Evolutionary conservation across 1,284 basidiomycete genomes (phyloP), one percentile per base, ranked within the genome.

Genomic region (Hymenochaete sp.): DNA sequence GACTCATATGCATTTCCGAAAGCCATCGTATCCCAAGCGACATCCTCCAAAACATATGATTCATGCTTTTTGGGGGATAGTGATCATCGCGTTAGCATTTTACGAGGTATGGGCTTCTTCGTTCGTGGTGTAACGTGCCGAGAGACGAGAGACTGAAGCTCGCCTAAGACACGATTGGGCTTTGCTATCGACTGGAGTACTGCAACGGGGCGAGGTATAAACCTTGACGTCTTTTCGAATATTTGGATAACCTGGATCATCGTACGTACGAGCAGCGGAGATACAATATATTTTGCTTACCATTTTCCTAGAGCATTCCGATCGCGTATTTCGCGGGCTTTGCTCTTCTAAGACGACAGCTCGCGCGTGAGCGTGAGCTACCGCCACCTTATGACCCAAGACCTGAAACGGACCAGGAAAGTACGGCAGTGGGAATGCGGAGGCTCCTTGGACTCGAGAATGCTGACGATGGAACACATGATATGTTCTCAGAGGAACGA

Each of bases 21-120:
- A 59, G 31, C 45, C 59, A n/a, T 63, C 58, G 16, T 55, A 62
- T 35, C 59, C 57, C 29, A 58, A 56, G 14, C 50, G 57, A 22
- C 71, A 75, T 52, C 74, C 73, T 5, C 68, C 70, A 1, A 59
- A 66, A 4, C 76, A 77, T 53, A 61, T 76, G 42, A 42, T 69
- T 2, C 76, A 79, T 53, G 68, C 70, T 22, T 52, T 59, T 6
- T 53, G 73, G 1, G 76, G 76, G 0, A 53, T 76, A n/a, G 50
- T 56, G 2, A 62, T 71, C 42, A 62, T 77, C 44, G 57, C 52
- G 1, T 55, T 71, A 9, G 65, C 73, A 0, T 71, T 76, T 54
- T 65, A 66, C 52, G 71, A 75, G 62, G 74, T 72, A 50, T 38
- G 56, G 29, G 19, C 14, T 7, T n/a, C n/a, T n/a, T 27, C 43